Evolutionary conservation across 139 green algal genomes (phyloP).

Genomic region (Chlamydomonas sp.): DNA sequence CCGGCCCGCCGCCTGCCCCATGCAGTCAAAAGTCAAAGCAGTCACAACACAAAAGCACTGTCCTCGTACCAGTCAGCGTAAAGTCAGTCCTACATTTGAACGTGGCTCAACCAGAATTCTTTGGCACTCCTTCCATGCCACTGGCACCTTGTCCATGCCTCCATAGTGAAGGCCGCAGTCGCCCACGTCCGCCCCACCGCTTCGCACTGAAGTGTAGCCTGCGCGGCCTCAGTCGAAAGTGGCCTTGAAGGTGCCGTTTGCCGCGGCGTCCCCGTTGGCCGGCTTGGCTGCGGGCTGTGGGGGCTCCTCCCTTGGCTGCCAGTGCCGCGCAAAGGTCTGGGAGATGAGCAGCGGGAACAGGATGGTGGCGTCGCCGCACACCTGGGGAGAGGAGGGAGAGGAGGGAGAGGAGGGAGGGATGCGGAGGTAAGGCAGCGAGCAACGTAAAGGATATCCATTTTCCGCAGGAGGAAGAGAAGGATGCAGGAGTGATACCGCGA

Average conservation of each 20-base stretch:
- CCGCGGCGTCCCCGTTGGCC: background rate
- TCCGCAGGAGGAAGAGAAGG: background rate
- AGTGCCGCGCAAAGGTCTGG: conserved; percentile 94
- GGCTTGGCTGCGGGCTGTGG: background rate
- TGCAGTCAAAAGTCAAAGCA: too few species aligned
- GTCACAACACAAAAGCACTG: too few species aligned
- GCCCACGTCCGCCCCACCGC: too few species aligned
- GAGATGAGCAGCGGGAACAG: conserved; percentile 94
- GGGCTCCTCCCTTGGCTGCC: conserved; percentile 22
- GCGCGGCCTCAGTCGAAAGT: conserved; percentile 14
- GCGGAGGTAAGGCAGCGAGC: background rate
- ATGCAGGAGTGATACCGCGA: background rate
- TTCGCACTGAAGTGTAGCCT: too few species aligned
- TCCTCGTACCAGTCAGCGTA: too few species aligned
- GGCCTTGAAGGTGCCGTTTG: conserved; percentile 12
- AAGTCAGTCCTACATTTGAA: too few species aligned
- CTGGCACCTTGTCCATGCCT: too few species aligned
- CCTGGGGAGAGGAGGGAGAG: conserved; percentile 64
- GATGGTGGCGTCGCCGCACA: conserved; percentile 94
- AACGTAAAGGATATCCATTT: background rate
- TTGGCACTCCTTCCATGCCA: too few species aligned
- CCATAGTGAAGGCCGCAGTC: too few species aligned
- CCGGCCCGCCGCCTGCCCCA: too few species aligned
- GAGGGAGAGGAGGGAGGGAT: background rate
- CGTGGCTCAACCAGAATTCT: too few species aligned